phyloP scores from a whole-genome alignment of 257 asterid genomes.

The Petunia secreta region DNA sequence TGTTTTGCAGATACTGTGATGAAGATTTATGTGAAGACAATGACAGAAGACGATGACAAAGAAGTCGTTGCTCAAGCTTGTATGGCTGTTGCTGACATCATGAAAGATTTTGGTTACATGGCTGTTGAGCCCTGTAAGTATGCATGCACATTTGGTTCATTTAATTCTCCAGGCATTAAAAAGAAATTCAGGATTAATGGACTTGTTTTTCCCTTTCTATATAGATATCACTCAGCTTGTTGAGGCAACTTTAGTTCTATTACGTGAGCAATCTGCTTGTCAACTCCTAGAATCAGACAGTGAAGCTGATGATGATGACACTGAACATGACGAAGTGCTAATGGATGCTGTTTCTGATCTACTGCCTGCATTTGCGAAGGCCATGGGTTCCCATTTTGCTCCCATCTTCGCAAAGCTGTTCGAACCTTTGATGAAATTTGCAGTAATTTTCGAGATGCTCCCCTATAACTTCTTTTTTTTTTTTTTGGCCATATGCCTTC shows the following conservation, averaged over 20 bases:
- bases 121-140: conserved; percentile 91
- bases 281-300: conserved; percentile 83
- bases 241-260: conserved; percentile 75
- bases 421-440: conserved; percentile 88
- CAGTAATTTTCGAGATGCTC: conserved; percentile 52
- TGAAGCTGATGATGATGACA: conserved; percentile 82
- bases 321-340: conserved; percentile 94
- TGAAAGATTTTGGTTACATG: conserved; percentile 77
- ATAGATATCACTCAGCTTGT: conserved; percentile 73
- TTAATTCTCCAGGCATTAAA: conserved; percentile 23
- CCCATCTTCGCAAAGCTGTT: conserved; percentile 75
- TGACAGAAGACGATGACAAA: conserved; percentile 92
- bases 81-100: conserved; percentile 77
- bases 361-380: conserved; percentile 96
- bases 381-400: conserved; percentile 87
- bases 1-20: conserved; percentile 65
- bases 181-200: not conserved
- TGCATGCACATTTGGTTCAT: conserved; percentile 29
- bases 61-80: conserved; percentile 99
- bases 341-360: conserved; percentile 99
- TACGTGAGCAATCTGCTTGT: conserved; percentile 81
- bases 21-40: conserved; percentile 82
- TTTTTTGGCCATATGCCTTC: not conserved
- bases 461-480: not conserved
- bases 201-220: conserved; percentile 17